phyloP scores from a whole-genome alignment of 495 filamentous ascomycete species.

The Neurospora sp. region DNA sequence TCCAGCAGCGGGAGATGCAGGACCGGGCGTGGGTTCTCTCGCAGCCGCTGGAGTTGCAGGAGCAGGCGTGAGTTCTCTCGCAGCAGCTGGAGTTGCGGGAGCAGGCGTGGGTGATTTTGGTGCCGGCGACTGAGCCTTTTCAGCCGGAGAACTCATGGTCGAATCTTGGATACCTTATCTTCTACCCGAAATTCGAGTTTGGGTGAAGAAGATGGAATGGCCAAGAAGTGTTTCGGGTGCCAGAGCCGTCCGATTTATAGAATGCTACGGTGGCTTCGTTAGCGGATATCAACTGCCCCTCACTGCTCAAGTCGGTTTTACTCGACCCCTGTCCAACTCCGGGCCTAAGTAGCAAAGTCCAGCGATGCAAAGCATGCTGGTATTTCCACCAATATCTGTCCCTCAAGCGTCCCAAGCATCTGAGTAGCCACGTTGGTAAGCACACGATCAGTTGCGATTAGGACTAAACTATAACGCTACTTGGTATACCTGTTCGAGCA shows the following conservation, averaged over 20 bases:
- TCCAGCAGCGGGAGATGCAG: background rate
- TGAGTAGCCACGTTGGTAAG: no score
- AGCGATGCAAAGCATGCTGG: no score
- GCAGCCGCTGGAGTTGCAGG: background rate
- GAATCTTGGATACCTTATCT: background rate
- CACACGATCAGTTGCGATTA: no score
- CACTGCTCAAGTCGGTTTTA: background rate
- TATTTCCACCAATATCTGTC: no score
- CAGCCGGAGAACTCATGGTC: slow-evolving; percentile 12
- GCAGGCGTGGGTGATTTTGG: slow-evolving; percentile 58
- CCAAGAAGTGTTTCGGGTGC: background rate
- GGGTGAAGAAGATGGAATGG: background rate
- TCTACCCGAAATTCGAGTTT: background rate
- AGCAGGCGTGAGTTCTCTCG: background rate
- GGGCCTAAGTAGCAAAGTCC: no score
- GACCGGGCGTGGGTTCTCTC: background rate
- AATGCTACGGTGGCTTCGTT: no score
- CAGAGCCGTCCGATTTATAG: background rate
- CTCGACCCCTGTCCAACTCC: no score
- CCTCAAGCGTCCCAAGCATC: no score
- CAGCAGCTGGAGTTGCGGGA: slow-evolving; percentile 57
- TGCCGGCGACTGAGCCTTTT: slow-evolving; percentile 69
- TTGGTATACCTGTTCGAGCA: no score
- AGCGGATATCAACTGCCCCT: background rate
- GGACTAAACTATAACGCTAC: no score